Evolutionary conservation across 176 grass and related monocot species (phyloP).

Genomic region (Eragrostis curvula): DNA sequence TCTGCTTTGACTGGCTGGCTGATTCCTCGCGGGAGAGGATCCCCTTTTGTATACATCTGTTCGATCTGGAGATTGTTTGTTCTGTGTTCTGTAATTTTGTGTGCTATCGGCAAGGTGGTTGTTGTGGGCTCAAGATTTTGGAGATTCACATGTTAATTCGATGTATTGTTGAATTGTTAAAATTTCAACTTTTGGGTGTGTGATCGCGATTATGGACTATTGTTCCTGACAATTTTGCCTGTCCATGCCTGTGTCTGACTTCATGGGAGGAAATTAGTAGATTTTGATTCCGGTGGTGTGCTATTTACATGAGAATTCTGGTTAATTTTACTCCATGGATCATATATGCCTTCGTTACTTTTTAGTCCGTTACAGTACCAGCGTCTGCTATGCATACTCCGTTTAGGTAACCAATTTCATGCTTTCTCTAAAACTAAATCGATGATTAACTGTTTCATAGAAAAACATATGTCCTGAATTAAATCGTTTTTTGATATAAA

Average conservation of each 20-base stretch:
- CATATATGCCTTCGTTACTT: slow-evolving; percentile 14
- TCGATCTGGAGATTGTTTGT: slow-evolving; percentile 12
- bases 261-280: neutral
- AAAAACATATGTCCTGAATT: neutral
- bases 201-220: neutral
- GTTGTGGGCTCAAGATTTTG: neutral
- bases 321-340: neutral
- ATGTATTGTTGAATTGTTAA: slow-evolving; percentile 4
- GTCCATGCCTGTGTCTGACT: neutral
- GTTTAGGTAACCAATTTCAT: neutral
- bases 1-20: slow-evolving; percentile 6
- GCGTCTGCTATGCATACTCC: neutral
- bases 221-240: neutral
- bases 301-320: neutral
- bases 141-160: neutral
- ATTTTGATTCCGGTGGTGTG: neutral
- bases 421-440: neutral
- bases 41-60: neutral
- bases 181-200: neutral
- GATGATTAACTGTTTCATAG: neutral
- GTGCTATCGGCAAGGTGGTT: neutral
- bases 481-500: neutral
- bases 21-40: neutral
- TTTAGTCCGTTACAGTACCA: neutral
- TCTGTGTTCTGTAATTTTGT: neutral